phyloP scores from a whole-genome alignment of 2,329 filamentous ascomycete species.

The Ophiostoma fasciatum region DNA sequence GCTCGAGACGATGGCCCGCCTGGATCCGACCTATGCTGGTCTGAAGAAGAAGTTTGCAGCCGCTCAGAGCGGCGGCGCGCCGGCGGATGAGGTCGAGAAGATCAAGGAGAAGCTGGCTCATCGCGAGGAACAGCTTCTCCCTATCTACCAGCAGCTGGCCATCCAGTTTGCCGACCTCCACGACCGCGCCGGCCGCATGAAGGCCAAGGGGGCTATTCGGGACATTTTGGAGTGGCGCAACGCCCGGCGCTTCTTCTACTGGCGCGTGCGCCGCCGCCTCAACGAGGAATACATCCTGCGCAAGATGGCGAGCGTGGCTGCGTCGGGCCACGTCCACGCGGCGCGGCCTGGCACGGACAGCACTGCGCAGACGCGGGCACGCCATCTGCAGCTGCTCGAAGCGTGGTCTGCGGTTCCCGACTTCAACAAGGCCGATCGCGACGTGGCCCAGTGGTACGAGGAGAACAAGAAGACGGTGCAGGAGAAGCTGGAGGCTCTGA shows the following conservation, averaged over 20 bases:
- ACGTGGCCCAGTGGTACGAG: conserved; percentile 91
- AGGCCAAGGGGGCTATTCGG: conserved; percentile 91
- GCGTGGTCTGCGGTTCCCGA: conserved; percentile 69
- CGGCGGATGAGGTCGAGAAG: conserved; percentile 57
- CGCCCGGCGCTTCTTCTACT: conserved; percentile 97
- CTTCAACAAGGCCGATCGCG: conserved; percentile 66
- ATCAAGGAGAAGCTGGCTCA: conserved; percentile 74
- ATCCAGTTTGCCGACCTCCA: conserved; percentile 94
- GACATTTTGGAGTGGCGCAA: conserved; percentile 73
- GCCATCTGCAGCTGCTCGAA: conserved; percentile 60
- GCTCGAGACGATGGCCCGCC: conserved; percentile 89
- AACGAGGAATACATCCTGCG: conserved; percentile 97
- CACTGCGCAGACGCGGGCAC: conserved; percentile 39
- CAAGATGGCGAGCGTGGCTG: conserved; percentile 48
- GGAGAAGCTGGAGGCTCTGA: conserved; percentile 72
- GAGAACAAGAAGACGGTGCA: conserved; percentile 74
- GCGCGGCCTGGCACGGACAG: conserved; percentile 19
- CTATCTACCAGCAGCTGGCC: conserved; percentile 90
- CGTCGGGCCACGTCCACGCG: conserved; percentile 17
- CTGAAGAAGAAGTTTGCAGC: conserved; percentile 63
- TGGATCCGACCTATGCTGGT: conserved; percentile 69
- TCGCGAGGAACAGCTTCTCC: conserved; percentile 78
- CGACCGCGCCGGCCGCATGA: conserved; percentile 93
- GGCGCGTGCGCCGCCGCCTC: conserved; percentile 89
- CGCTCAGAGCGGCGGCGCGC: conserved; percentile 43